Conservation (phyloP, 768 basidiomycete genomes). For the Nidula microcarpa region DNA sequence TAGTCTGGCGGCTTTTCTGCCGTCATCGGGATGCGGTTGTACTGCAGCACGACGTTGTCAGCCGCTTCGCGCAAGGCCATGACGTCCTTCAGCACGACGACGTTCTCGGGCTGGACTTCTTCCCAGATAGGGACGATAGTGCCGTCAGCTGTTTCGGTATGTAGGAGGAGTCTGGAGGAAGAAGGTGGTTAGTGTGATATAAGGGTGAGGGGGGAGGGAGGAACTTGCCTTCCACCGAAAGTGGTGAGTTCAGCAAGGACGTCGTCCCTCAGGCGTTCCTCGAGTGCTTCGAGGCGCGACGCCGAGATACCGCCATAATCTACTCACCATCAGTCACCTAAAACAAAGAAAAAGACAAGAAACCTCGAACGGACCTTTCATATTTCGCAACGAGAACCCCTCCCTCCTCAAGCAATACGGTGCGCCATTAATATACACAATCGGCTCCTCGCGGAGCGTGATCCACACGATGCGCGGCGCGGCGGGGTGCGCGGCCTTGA, state of each 20-base stretch:
- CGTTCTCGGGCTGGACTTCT: constrained; percentile 66
- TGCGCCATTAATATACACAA: constrained; percentile 89
- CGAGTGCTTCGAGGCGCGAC: constrained; percentile 82
- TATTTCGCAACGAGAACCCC: constrained; percentile 84
- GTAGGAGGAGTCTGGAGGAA: constrained; percentile 66
- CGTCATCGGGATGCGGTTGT: constrained; percentile 88
- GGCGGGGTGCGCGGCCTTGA: constrained; percentile 58
- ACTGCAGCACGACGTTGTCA: constrained; percentile 63
- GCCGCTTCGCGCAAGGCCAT: constrained; percentile 59
- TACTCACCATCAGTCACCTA: constrained; percentile 16
- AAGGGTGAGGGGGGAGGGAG: background rate
- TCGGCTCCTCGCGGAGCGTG: constrained; percentile 88
- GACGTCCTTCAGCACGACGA: constrained; percentile 83
- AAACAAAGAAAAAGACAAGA: background rate
- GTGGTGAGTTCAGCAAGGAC: constrained; percentile 77
- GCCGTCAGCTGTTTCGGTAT: constrained; percentile 85
- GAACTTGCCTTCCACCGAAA: constrained; percentile 75
- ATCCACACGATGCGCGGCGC: constrained; percentile 80
- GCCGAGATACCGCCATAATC: constrained; percentile 96
- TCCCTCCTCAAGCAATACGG: constrained; percentile 90
- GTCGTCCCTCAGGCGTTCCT: constrained; percentile 87
- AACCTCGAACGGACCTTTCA: constrained; percentile 64
- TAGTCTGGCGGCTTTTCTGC: constrained; percentile 82
- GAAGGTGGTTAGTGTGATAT: background rate
- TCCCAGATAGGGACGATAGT: constrained; percentile 95